phyloP scores from a whole-genome alignment of 2,329 filamentous ascomycete genomes.

The Lecanicillium sp. region DNA sequence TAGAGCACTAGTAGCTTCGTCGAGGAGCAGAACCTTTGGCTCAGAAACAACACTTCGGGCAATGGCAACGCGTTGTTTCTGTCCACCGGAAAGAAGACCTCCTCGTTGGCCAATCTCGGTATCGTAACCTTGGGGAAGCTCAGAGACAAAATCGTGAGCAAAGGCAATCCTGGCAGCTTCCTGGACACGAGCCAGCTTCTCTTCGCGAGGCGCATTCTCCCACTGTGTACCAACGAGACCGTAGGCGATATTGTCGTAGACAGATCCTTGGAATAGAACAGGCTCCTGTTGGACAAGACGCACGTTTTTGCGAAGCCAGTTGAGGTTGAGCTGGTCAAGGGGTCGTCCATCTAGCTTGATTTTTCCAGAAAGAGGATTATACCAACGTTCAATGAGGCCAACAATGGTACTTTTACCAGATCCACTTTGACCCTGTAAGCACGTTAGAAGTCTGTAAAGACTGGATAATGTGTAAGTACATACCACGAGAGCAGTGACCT shows the following conservation, averaged over 20 bases:
- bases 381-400: slow-evolving; percentile 31
- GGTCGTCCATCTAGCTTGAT: slow-evolving; percentile 27
- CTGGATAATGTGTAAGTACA: slow-evolving; percentile 22
- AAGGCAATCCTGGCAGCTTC: slow-evolving; percentile 40
- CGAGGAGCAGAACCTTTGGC: slow-evolving; percentile 53
- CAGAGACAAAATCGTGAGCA: slow-evolving; percentile 41
- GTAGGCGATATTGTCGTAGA: slow-evolving; percentile 47
- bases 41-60: slow-evolving; percentile 54
- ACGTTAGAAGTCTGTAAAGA: no score
- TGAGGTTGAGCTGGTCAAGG: slow-evolving; percentile 26
- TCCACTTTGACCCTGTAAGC: slow-evolving; percentile 24
- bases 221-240: slow-evolving; percentile 35
- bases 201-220: slow-evolving; percentile 28
- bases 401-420: slow-evolving; percentile 32
- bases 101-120: slow-evolving; percentile 56
- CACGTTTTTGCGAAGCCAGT: slow-evolving; percentile 28
- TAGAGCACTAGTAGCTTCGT: slow-evolving; percentile 56
- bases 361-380: slow-evolving; percentile 22
- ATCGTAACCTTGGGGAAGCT: slow-evolving; percentile 37
- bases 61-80: slow-evolving; percentile 57
- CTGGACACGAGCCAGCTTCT: slow-evolving; percentile 33
- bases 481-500: slow-evolving; percentile 33
- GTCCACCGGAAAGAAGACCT: slow-evolving; percentile 56
- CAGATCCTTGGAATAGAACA: slow-evolving; percentile 35
- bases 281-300: slow-evolving; percentile 34